Base-by-base conservation (phyloP, 352 stramenopile genomes). In the Pythium brassicae region DNA sequence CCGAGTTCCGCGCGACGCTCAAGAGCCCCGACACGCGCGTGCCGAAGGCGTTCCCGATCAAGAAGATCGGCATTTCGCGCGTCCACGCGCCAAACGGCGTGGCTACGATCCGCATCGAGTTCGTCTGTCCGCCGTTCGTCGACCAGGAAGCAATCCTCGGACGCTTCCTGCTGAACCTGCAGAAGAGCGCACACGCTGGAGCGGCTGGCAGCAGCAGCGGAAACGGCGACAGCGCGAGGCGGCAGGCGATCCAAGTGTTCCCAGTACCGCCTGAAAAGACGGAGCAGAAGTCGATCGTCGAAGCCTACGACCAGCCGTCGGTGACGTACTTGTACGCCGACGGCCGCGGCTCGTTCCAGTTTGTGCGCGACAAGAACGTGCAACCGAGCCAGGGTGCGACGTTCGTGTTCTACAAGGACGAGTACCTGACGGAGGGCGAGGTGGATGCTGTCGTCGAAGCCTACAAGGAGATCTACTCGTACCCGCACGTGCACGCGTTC, bases 381-480 rank as follows among this genome's bases (percentile, higher is more conserved):
- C 66, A 78, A 14, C 63, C 61, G 19, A 64, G 73, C 59, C 54
- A 52, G 4, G 63, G 69, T 29, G 66, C 72, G 53, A 71, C 71
- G 22, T 95, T 95, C 52, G 75, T 95, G 25, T 89, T 93, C 32
- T 95, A 90, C 65, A 95, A 92, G 58, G 85, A 95, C 50, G 78
- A 92, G n/a, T 83, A 67, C 25, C 47, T 95, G 15, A 89, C 79
- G 19, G 60, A 77, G 50, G 57, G 50, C 25, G 85, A 95, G 58
- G 72, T 93, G 26, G 69, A 89, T 43, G 85, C 85, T 12, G 65
- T 95, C 49, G 81, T 92, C n/a, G 69, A 62, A 19, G 85, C 85
- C 15, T 95, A 95, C 75, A 90, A 92, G 50, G 83, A 90, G 32
- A 77, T 93, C 39, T 93, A 89, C 50, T 90, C 83, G 57, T 83